phyloP scores from a whole-genome alignment of 768 basidiomycete genomes.

The Boletus rubroflammeus region DNA sequence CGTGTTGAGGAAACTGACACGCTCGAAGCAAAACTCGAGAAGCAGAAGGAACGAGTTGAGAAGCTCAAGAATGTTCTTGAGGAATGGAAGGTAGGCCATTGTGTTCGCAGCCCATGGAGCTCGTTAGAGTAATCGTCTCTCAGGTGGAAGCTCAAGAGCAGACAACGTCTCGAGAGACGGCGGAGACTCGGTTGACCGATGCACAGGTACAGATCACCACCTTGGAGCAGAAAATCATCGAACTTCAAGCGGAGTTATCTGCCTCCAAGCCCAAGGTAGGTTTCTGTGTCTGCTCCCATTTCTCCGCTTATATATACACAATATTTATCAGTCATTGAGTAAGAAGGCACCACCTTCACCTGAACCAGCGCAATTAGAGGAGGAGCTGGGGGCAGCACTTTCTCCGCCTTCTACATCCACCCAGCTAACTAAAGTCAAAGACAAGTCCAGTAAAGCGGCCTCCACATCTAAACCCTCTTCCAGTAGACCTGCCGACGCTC shows the following conservation, averaged over 20 bases:
- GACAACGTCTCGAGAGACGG: slow-evolving; percentile 35
- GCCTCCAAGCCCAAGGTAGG: slow-evolving; percentile 31
- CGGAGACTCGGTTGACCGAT: slow-evolving; percentile 34
- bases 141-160: slow-evolving; percentile 41
- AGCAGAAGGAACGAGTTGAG: slow-evolving; percentile 39
- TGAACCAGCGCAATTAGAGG: slow-evolving; percentile 16
- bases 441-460: slow-evolving; percentile 10
- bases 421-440: slow-evolving; percentile 12
- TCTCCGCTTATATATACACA: neutral
- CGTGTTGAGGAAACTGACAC: slow-evolving; percentile 22
- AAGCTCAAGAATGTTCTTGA: slow-evolving; percentile 40
- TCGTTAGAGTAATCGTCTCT: neutral
- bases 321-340: slow-evolving; percentile 8
- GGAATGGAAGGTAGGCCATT: slow-evolving; percentile 45
- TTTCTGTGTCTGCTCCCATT: slow-evolving; percentile 6
- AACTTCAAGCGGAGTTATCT: slow-evolving; percentile 44
- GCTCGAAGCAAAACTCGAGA: slow-evolving; percentile 39
- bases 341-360: slow-evolving; percentile 10
- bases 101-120: neutral
- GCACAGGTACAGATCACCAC: slow-evolving; percentile 24
- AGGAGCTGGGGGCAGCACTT: slow-evolving; percentile 22
- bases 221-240: slow-evolving; percentile 40
- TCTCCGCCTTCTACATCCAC: slow-evolving; percentile 16
- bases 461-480: slow-evolving; percentile 21
- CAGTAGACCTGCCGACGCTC: slow-evolving; percentile 11